phyloP scores from a whole-genome alignment of 805 yeast genomes.

The Alloascoidea hylecoeti region DNA sequence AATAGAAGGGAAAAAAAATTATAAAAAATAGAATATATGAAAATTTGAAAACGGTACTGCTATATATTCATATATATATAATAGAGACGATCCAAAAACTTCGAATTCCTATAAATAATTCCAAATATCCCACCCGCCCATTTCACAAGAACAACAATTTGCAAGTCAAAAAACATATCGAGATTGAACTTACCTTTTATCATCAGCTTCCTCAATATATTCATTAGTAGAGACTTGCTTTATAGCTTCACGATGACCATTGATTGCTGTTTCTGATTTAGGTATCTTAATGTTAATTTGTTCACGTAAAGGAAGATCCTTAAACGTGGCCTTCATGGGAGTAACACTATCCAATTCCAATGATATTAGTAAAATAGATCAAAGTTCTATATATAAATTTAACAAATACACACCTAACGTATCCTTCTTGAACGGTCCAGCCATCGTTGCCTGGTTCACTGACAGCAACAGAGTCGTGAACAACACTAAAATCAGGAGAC shows the following conservation, averaged over 20 bases:
- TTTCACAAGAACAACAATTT: no score
- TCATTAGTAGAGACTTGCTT: no score
- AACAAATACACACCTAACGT: slow-evolving; percentile 27
- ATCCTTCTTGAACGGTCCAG: slow-evolving; percentile 48
- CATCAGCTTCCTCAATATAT: no score
- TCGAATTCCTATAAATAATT: no score
- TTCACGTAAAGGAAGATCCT: slow-evolving; percentile 39
- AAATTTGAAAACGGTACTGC: no score
- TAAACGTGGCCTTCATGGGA: slow-evolving; percentile 60
- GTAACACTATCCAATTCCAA: slow-evolving; percentile 31
- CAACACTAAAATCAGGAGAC: slow-evolving; percentile 70
- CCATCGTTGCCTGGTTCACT: slow-evolving; percentile 48
- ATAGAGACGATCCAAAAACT: no score
- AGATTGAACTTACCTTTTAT: no score
- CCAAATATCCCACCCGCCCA: no score
- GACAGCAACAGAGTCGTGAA: slow-evolving; percentile 35
- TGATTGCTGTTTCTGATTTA: no score
- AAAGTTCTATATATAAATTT: neutral
- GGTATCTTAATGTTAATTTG: slow-evolving; percentile 35
- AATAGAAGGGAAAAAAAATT: slow-evolving; percentile 4
- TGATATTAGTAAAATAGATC: slow-evolving; percentile 3
- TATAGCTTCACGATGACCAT: no score
- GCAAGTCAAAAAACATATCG: slow-evolving; percentile 2
- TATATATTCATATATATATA: no score
- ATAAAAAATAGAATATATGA: no score